Evolutionary conservation across 495 filamentous ascomycete species (phyloP), one percentile per base, ranked within the genome.

Genomic region (Bombardia bombarda): DNA sequence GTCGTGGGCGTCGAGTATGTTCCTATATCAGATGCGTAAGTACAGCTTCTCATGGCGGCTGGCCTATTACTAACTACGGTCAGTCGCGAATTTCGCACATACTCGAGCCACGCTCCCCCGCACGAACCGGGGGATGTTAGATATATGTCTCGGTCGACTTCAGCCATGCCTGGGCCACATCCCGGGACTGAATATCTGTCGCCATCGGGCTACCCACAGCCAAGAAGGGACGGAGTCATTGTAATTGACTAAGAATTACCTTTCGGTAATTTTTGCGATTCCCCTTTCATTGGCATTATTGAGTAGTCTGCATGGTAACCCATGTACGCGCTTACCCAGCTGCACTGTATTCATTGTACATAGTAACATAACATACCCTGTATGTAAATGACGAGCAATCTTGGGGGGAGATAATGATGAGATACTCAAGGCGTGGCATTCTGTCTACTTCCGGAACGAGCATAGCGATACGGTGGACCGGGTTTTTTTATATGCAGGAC

Each of bases 1-100:
- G 48, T 61, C 18, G 52, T 55, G 23, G 55, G 50, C 4, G 41
- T 51, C 24, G 51, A 55, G 42, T 52, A 55, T 34, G 22, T 47
- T 7, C 40, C 43, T 4, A 21, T 39, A 14, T 26, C 21, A 20
- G 45, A 40, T 31, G 17, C 28, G 53, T 52, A 38, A 50, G 31
- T 18, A 31, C 6, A 14, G 21, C 2, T 26, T 9, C 22, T 8
- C 24, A 13, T 18, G 17, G 8, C n/a, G 2, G 7, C 3, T 8
- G 13, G 7, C 1, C 19, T 21, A 12, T 20, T 1, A 21, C 18
- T 37, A 10, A 19, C 19, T 7, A 37, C 2, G 7, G 9, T 9
- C 34, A 37, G 34, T 19, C 18, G 18, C 20, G 34, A 23, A 12
- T 1, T 3, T 23, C 34, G 18, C 3, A 20, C 18, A 1, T 37